A percentile compares a stretch with the other conserved stretches of the same genome.
phyloP scores from a whole-genome alignment of 495 filamentous ascomycete genomes.

The Trichoderma erinaceum region DNA sequence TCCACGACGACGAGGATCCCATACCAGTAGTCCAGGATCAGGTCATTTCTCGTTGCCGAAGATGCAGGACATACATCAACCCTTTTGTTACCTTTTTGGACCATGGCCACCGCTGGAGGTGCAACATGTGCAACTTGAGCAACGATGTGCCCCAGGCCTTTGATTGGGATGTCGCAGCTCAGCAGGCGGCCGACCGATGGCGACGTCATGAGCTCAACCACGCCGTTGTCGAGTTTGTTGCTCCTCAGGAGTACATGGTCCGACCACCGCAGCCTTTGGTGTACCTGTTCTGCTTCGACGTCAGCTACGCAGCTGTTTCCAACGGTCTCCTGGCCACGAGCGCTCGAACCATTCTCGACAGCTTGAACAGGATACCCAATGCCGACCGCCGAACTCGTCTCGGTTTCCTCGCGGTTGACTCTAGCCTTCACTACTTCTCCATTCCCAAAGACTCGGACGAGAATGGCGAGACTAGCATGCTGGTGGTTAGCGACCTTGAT shows the following conservation, averaged over 20 bases:
- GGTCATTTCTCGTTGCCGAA: slow-evolving; percentile 90
- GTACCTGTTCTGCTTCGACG: slow-evolving; percentile 97
- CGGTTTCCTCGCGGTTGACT: slow-evolving; percentile 94
- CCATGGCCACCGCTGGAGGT: slow-evolving; percentile 95
- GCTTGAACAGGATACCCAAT: slow-evolving; percentile 93
- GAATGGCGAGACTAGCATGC: slow-evolving; percentile 75
- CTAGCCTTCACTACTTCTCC: slow-evolving; percentile 90
- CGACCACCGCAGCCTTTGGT: slow-evolving; percentile 93
- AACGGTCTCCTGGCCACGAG: slow-evolving; percentile 92
- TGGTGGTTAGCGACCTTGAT: slow-evolving; percentile 92
- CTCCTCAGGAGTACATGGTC: slow-evolving; percentile 99
- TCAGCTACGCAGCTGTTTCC: slow-evolving; percentile 85
- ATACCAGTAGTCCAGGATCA: slow-evolving; percentile 93
- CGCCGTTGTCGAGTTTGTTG: slow-evolving; percentile 91
- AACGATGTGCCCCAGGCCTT: slow-evolving; percentile 98
- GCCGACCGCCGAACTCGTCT: slow-evolving; percentile 87
- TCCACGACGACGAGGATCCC: slow-evolving; percentile 86
- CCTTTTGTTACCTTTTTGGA: slow-evolving; percentile 94
- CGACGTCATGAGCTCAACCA: slow-evolving; percentile 88
- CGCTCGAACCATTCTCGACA: slow-evolving; percentile 90
- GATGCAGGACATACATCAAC: slow-evolving; percentile 96
- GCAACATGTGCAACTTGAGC: slow-evolving; percentile 98
- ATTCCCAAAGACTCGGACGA: slow-evolving; percentile 84
- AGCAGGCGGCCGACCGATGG: slow-evolving; percentile 86
- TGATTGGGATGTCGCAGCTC: slow-evolving; percentile 89